Evolutionary conservation across 2,329 filamentous ascomycete genomes (phyloP), one percentile per base, ranked within the genome.

Genomic region (Ophiostoma montium): DNA sequence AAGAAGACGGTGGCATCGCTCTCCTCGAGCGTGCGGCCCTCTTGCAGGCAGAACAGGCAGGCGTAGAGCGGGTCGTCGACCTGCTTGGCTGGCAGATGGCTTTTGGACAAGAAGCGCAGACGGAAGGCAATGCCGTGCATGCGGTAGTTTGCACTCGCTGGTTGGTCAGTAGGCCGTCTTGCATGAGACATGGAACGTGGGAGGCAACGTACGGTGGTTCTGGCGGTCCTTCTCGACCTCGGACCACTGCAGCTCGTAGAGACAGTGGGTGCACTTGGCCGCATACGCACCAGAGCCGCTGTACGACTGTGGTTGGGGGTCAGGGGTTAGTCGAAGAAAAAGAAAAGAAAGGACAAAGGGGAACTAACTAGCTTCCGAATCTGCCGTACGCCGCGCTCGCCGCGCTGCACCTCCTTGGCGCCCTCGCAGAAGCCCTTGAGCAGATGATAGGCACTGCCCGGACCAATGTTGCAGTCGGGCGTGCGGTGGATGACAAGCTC

Each of bases 1-100:
- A 75, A 72, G 59, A 78, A 78, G 9, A 78, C 70, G 1, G 75
- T 78, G 3, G 74, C 69, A 44, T 78, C 75, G 54, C 70, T 71
- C 49, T 72, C 67, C 45, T 76, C 70, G 2, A 69, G 59, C 0
- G 73, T 76, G n/a, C 58, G 63, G 1, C 72, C 72, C 16, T 63
- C 53, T 5, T 70, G 65, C 4, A 75, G 62, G 57, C 75, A 78
- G 56, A 78, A 76, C 1, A 74, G 54, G 53, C 75, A 78, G 3
- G 64, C 73, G 55, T 75, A 78, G 41, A 74, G 58, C 47, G 71
- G 65, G 52, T 77, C 74, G 39, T 76, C 74, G 15, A 70, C 62
- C 13, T 70, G 63, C 48, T 67, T 68, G 5, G 71, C 69, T 0
- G 67, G 59, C 6, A 78, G 50, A 57, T 78, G 75, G 47, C 68